Conservation (phyloP, 2,329 filamentous ascomycete species). For the Chrysoporthe deuterocubensis region DNA sequence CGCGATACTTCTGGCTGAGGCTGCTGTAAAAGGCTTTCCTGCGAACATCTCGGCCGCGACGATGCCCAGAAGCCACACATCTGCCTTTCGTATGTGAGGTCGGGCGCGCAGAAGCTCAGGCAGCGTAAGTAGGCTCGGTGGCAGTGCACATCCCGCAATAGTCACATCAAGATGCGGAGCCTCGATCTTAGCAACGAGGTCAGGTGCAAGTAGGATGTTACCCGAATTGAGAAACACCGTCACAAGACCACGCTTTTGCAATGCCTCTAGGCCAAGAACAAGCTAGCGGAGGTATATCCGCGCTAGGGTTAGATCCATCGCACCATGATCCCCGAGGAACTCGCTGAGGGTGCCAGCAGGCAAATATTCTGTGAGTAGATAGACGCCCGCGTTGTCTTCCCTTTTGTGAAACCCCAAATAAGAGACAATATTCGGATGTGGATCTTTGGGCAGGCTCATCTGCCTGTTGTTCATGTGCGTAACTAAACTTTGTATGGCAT, state of each 20-base stretch:
- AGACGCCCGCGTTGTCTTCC: neutral
- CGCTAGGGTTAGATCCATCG: neutral
- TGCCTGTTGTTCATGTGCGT: conserved; percentile 1
- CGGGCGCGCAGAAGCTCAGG: neutral
- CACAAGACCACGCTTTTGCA: conserved; percentile 2
- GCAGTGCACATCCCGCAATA: conserved; percentile 1
- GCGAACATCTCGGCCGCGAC: conserved; percentile 7
- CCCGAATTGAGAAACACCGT: neutral
- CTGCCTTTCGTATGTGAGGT: neutral
- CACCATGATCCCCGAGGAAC: neutral
- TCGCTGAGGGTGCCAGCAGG: neutral
- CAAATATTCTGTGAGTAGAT: neutral
- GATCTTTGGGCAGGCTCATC: neutral
- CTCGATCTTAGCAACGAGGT: neutral
- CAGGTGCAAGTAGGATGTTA: neutral
- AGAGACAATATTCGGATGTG: conserved; percentile 2
- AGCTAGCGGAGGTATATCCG: conserved; percentile 2
- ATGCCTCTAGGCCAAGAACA: neutral
- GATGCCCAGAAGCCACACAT: conserved; percentile 11
- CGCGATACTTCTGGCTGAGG: neutral
- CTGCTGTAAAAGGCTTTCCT: neutral
- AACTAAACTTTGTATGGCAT: neutral
- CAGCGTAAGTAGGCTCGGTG: conserved; percentile 1
- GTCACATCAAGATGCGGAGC: conserved; percentile 1
- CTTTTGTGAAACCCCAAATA: neutral